phyloP scores from a whole-genome alignment of 768 basidiomycete genomes.

The Leucosporidium yakuticum region DNA sequence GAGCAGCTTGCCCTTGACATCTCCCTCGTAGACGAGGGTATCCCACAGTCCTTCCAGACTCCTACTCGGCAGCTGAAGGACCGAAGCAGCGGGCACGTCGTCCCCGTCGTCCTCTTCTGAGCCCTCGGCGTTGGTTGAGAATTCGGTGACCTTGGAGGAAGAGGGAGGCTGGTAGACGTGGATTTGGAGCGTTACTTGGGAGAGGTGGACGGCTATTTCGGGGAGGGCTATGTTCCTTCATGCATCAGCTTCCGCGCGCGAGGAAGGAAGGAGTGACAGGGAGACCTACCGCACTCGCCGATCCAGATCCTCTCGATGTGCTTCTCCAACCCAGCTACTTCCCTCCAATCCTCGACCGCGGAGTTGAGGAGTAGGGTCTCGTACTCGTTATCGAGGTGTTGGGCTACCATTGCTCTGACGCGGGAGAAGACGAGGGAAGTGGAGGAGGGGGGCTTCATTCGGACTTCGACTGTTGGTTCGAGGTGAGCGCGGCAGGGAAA shows the following conservation, averaged over 20 bases:
- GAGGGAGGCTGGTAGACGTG: constrained; percentile 82
- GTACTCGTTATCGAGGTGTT: constrained; percentile 55
- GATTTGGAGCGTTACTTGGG: constrained; percentile 53
- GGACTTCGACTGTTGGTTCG: constrained; percentile 65
- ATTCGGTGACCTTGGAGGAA: constrained; percentile 57
- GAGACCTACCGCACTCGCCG: constrained; percentile 51
- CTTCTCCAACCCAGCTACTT: constrained; percentile 60
- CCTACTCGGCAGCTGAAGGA: constrained; percentile 77
- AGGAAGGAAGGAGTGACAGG: background rate
- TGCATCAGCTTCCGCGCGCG: background rate
- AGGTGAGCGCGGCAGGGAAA: background rate
- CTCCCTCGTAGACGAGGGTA: constrained; percentile 70
- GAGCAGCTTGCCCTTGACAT: constrained; percentile 77
- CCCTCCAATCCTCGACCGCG: constrained; percentile 70
- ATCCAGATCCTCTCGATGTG: constrained; percentile 71
- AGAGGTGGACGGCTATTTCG: constrained; percentile 14
- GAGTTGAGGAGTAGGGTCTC: constrained; percentile 66
- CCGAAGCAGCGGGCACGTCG: constrained; percentile 78
- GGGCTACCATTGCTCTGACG: constrained; percentile 59
- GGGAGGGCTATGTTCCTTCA: background rate
- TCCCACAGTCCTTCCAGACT: constrained; percentile 86
- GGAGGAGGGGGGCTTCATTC: constrained; percentile 61
- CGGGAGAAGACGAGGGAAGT: constrained; percentile 60
- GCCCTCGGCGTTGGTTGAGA: constrained; percentile 45
- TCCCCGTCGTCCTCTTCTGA: constrained; percentile 49